Percentiles rank a stretch among this genome's conserved stretches.
Conservation (phyloP, 2,329 filamentous ascomycete species). For the Hypoxylon rubiginosum region DNA sequence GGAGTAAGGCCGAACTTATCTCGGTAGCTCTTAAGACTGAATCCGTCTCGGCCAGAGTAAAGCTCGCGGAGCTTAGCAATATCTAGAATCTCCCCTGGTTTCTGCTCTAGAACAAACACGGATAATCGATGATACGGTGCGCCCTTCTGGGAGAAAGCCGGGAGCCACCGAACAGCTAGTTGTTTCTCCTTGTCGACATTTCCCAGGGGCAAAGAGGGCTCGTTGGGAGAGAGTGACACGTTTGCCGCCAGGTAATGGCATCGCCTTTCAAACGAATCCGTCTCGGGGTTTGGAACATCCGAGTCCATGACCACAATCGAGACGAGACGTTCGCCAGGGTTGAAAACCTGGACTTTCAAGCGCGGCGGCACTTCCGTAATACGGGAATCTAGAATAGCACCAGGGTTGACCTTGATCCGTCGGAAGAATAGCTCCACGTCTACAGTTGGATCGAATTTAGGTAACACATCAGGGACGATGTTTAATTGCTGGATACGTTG, state of each 20-base stretch:
- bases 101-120: slow-evolving; percentile 86
- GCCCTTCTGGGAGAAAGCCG: slow-evolving; percentile 90
- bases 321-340: slow-evolving; percentile 83
- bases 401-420: slow-evolving; percentile 76
- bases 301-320: slow-evolving; percentile 89
- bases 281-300: slow-evolving; percentile 85
- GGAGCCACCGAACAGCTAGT: slow-evolving; percentile 83
- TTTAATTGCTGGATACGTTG: slow-evolving; percentile 91
- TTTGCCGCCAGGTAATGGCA: slow-evolving; percentile 89
- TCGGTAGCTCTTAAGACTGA: slow-evolving; percentile 81
- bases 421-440: slow-evolving; percentile 88
- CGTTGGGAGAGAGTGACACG: slow-evolving; percentile 66
- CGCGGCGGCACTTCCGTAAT: slow-evolving; percentile 80
- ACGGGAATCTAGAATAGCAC: slow-evolving; percentile 81
- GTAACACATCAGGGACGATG: slow-evolving; percentile 89
- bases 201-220: slow-evolving; percentile 74
- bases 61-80: slow-evolving; percentile 67
- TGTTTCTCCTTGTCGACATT: slow-evolving; percentile 72
- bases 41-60: slow-evolving; percentile 71
- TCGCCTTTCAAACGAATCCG: slow-evolving; percentile 81
- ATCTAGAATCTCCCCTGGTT: slow-evolving; percentile 70
- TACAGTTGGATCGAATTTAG: slow-evolving; percentile 80
- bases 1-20: slow-evolving; percentile 77
- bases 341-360: slow-evolving; percentile 87
- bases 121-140: slow-evolving; percentile 90